Conservation (phyloP, 345 rosid genomes). For the Brassica napus region Da-Ae NC_063442.1:5663001-5663500, state of each 20-base stretch:
- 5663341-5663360: slow-evolving; percentile 70
- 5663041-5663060: slow-evolving; percentile 74
- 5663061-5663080: slow-evolving; percentile 56
- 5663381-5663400: background rate
- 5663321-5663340: slow-evolving; percentile 82
- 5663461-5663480: background rate
- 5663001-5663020: slow-evolving; percentile 63
- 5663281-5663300: slow-evolving; percentile 60
- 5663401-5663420: background rate
- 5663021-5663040: slow-evolving; percentile 74
- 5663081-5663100: slow-evolving; percentile 59
- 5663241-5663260: slow-evolving; percentile 49
- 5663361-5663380: slow-evolving; percentile 76
- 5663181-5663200: slow-evolving; percentile 65
- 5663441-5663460: too few relatives aligned
- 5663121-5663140: slow-evolving; percentile 69
- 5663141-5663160: slow-evolving; percentile 66
- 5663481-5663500: background rate
- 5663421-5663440: background rate
- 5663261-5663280: slow-evolving; percentile 48
- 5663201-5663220: slow-evolving; percentile 57
- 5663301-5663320: slow-evolving; percentile 64
- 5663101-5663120: slow-evolving; percentile 52
- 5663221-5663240: slow-evolving; percentile 69
- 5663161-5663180: slow-evolving; percentile 70